A percentile compares a stretch with the other conserved stretches of the same genome.
Conservation (phyloP, 345 rosid species). For the Citrus cavaleriei region DNA sequence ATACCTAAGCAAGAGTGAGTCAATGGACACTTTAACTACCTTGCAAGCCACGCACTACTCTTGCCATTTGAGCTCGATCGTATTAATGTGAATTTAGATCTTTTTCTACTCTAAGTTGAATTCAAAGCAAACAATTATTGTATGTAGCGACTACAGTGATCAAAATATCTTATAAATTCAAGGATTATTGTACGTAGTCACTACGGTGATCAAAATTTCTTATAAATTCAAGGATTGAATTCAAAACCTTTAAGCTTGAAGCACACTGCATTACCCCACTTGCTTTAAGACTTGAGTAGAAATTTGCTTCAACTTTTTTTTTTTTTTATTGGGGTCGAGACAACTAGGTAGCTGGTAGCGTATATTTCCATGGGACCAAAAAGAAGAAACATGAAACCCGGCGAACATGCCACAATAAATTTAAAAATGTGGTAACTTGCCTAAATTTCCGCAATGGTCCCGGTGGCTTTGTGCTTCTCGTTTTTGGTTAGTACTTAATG, state of each 20-base stretch:
- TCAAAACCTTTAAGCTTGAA: background rate
- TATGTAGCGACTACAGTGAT: no score
- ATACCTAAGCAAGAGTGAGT: background rate
- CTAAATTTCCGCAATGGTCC: background rate
- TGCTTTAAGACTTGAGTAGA: background rate
- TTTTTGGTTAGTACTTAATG: background rate
- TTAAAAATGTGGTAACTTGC: slow-evolving; percentile 8
- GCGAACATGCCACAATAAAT: background rate
- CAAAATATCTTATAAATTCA: background rate
- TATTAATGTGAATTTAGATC: background rate
- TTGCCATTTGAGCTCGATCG: background rate
- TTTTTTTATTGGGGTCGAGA: background rate
- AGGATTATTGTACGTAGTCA: background rate
- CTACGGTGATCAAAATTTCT: no score
- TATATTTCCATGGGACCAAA: background rate
- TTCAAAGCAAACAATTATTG: no score
- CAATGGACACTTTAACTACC: background rate
- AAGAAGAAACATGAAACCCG: background rate
- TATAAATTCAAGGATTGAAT: background rate
- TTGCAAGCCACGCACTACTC: background rate
- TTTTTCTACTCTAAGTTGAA: no score
- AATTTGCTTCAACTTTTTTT: background rate
- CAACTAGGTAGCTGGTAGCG: no score
- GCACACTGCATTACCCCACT: background rate
- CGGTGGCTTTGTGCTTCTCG: background rate